Conservation (phyloP, 148 eudicot species). For the Vaccinium corymbosum region DNA sequence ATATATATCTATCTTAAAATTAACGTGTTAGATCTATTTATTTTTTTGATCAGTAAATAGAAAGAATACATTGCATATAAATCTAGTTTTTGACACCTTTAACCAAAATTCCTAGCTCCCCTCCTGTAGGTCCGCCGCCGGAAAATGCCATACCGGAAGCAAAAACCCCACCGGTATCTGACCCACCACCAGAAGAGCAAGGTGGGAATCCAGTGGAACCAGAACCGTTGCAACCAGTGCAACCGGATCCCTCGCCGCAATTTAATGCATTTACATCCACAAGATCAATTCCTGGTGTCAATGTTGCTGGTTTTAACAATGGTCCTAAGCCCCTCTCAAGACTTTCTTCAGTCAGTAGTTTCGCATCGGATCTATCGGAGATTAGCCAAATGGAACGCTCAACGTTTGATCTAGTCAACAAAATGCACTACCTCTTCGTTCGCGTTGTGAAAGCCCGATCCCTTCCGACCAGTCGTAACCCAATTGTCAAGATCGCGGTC, state of each 20-base stretch:
- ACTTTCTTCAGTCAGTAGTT: constrained; percentile 43
- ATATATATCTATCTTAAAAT: too few species aligned
- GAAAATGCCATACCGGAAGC: constrained; percentile 11
- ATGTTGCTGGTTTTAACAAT: constrained; percentile 27
- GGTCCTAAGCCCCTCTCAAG: constrained; percentile 54
- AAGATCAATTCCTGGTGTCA: constrained; percentile 40
- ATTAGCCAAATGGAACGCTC: constrained; percentile 51
- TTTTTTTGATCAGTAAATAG: too few species aligned
- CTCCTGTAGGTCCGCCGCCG: constrained; percentile 1
- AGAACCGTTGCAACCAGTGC: background rate
- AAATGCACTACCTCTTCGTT: constrained; percentile 89
- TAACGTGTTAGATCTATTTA: too few species aligned
- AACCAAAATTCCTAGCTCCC: too few species aligned
- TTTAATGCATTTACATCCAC: constrained; percentile 43
- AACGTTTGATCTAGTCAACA: constrained; percentile 79
- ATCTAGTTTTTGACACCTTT: too few species aligned
- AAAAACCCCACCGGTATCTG: constrained; percentile 11
- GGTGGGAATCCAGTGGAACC: constrained; percentile 16
- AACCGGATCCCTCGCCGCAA: constrained; percentile 5
- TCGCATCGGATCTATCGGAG: constrained; percentile 54
- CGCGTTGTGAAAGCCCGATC: constrained; percentile 75
- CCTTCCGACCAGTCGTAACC: constrained; percentile 60
- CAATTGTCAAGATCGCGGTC: constrained; percentile 60
- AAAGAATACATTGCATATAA: too few species aligned
- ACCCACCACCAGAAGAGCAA: constrained; percentile 2